Evolutionary conservation across 2,329 filamentous ascomycete species (phyloP).

Genomic region (Aspergillus sp.): DNA sequence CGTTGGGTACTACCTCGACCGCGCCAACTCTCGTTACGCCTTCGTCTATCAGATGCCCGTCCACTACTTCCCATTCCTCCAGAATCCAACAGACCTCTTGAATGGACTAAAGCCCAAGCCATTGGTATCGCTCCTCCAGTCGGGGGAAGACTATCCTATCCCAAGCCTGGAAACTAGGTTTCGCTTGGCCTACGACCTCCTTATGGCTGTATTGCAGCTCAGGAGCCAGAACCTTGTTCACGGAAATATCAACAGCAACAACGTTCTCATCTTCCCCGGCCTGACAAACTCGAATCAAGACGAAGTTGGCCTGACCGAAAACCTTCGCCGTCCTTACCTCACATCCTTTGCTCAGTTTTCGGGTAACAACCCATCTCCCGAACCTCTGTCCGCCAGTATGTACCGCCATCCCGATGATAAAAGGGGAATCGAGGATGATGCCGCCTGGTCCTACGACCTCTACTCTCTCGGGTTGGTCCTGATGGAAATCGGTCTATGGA

Average conservation of each 20-base stretch:
- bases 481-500: constrained; percentile 65
- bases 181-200: constrained; percentile 59
- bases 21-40: constrained; percentile 57
- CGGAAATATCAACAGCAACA: constrained; percentile 65
- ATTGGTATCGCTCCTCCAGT: constrained; percentile 44
- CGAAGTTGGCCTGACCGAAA: constrained; percentile 38
- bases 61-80: constrained; percentile 45
- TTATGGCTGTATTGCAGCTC: constrained; percentile 57
- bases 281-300: constrained; percentile 33
- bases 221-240: constrained; percentile 59
- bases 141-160: constrained; percentile 43
- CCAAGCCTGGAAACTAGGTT: constrained; percentile 64
- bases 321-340: constrained; percentile 57
- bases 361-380: constrained; percentile 47
- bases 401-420: constrained; percentile 60
- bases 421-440: constrained; percentile 38
- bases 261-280: constrained; percentile 58
- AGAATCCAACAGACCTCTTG: constrained; percentile 39
- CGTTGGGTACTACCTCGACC: constrained; percentile 57
- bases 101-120: constrained; percentile 41
- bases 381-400: constrained; percentile 54
- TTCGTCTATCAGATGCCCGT: constrained; percentile 62
- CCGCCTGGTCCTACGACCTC: constrained; percentile 52
- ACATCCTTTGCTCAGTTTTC: constrained; percentile 62
- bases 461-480: constrained; percentile 63